These are phyloP conservation scores for Onygena corvina DNA, from an alignment of 2,329 filamentous ascomycete species.

Conservation along the genomic window DNA sequence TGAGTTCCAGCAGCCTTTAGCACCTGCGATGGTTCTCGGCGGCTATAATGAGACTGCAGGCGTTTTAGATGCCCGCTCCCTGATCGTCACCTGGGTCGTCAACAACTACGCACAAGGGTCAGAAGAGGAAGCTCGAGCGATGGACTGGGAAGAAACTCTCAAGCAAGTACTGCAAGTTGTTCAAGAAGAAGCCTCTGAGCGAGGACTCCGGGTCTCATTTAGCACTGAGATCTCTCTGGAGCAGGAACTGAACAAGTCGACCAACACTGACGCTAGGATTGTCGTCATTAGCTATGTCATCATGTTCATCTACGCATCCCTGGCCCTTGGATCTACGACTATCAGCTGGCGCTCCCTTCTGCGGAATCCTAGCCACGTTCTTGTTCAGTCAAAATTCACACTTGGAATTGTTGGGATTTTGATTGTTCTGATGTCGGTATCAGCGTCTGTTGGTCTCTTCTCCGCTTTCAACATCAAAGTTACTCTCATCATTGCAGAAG, in stretches of 20 bases:
- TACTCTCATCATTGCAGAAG: slow-evolving; percentile 93
- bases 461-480: slow-evolving; percentile 86
- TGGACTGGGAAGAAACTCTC: slow-evolving; percentile 79
- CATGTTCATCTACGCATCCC: slow-evolving; percentile 95
- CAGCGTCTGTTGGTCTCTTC: slow-evolving; percentile 86
- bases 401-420: slow-evolving; percentile 87
- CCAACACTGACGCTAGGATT: slow-evolving; percentile 96
- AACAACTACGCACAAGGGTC: slow-evolving; percentile 71
- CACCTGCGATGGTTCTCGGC: slow-evolving; percentile 73
- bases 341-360: slow-evolving; percentile 65
- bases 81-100: slow-evolving; percentile 90
- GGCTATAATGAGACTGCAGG: slow-evolving; percentile 55
- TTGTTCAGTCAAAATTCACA: slow-evolving; percentile 95
- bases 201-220: slow-evolving; percentile 81
- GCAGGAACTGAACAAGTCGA: slow-evolving; percentile 92
- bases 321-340: slow-evolving; percentile 81
- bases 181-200: slow-evolving; percentile 63
- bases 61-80: slow-evolving; percentile 60
- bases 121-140: slow-evolving; percentile 56
- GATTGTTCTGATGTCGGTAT: slow-evolving; percentile 96
- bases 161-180: slow-evolving; percentile 62
- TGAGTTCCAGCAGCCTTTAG: slow-evolving; percentile 76
- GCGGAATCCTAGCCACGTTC: slow-evolving; percentile 65
- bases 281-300: slow-evolving; percentile 92
- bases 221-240: slow-evolving; percentile 91